Conservation (phyloP, 192 early-diverging fungal species). For the Chytriomyces sp. region DNA sequence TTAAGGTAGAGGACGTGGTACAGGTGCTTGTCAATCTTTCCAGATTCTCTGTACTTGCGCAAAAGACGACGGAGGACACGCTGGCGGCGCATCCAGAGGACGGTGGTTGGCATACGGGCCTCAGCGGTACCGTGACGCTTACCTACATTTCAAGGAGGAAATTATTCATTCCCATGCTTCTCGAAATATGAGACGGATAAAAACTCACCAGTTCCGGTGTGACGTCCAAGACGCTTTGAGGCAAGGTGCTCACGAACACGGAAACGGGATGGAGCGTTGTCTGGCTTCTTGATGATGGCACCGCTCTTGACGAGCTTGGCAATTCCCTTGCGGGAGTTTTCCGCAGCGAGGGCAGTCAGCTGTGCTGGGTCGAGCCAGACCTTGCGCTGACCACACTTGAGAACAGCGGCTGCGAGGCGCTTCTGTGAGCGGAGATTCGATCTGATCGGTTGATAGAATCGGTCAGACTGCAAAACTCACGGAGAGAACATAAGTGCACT, state of each 20-base stretch:
- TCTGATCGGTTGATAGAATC: constrained; percentile 22
- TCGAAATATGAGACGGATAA: neutral
- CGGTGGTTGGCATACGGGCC: constrained; percentile 93
- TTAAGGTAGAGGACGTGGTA: constrained; percentile 97
- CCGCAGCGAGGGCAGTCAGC: constrained; percentile 90
- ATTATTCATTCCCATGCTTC: neutral
- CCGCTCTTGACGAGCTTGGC: constrained; percentile 98
- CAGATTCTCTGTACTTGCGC: constrained; percentile 95
- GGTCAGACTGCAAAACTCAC: too few relatives aligned
- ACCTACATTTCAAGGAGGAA: constrained; percentile 7
- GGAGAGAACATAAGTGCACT: neutral
- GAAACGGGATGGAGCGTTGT: constrained; percentile 87
- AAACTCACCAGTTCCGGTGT: constrained; percentile 82
- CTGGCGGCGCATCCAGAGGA: constrained; percentile 99
- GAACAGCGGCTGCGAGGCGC: constrained; percentile 93
- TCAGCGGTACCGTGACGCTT: constrained; percentile 95
- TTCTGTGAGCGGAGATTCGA: constrained; percentile 81
- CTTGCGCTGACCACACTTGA: constrained; percentile 98
- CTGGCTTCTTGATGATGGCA: constrained; percentile 93
- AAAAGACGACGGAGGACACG: constrained; percentile 93
- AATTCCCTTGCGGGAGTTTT: constrained; percentile 94
- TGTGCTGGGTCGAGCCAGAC: constrained; percentile 99
- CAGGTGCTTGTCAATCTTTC: constrained; percentile 98
- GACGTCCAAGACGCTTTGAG: constrained; percentile 96
- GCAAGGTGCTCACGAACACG: constrained; percentile 88